Conservation (phyloP, 768 basidiomycete species). For the Naganishia kalamii region DNA sequence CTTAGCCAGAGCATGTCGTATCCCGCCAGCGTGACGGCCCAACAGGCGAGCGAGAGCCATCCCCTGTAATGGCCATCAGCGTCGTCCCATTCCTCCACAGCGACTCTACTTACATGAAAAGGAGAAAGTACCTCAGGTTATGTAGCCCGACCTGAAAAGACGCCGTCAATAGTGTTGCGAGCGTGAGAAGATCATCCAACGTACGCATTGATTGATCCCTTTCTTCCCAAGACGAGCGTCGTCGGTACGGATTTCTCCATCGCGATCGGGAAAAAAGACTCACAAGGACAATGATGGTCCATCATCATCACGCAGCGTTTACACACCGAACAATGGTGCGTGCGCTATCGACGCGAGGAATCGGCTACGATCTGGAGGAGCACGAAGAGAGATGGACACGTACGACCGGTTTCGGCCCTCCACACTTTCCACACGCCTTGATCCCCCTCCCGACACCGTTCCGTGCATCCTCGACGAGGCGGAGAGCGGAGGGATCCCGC, state of each 20-base stretch:
- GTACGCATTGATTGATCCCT: conserved; percentile 94
- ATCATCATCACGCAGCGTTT: conserved; percentile 67
- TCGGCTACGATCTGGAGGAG: not conserved
- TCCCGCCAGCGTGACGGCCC: conserved; percentile 60
- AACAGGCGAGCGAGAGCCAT: conserved; percentile 69
- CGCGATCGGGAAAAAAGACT: conserved; percentile 15
- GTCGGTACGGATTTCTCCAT: not conserved
- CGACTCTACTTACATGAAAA: conserved; percentile 71
- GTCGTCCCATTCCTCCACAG: not conserved
- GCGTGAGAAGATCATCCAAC: too few species aligned
- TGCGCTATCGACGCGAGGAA: conserved; percentile 54
- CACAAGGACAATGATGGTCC: conserved; percentile 49
- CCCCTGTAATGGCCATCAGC: conserved; percentile 51
- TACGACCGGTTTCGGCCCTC: conserved; percentile 69
- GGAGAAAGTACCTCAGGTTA: conserved; percentile 90
- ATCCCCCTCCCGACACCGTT: not conserved
- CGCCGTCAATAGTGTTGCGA: not conserved
- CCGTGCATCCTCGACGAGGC: not conserved
- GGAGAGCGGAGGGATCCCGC: too few species aligned
- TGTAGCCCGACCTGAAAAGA: conserved; percentile 62
- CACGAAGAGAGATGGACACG: conserved; percentile 32
- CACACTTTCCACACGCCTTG: conserved; percentile 64
- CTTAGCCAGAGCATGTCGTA: conserved; percentile 58
- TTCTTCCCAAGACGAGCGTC: not conserved
- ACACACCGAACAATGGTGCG: conserved; percentile 89